Evolutionary conservation across 495 filamentous ascomycete genomes (phyloP).

Genomic region (Cairneyella variabilis): DNA sequence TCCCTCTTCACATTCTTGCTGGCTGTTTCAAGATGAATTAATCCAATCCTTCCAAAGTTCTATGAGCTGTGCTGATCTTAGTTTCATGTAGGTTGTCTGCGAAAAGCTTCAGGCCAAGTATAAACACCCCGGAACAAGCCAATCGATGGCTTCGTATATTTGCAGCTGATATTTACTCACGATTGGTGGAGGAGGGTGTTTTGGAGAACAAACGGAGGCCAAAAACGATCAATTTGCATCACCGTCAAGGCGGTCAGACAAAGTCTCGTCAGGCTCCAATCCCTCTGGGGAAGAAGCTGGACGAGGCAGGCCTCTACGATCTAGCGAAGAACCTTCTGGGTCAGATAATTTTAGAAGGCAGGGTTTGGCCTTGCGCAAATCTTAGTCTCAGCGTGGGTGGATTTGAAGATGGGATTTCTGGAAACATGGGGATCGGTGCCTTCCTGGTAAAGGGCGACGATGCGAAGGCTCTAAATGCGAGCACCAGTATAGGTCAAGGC

Average conservation of each 20-base stretch:
- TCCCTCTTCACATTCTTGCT: too few species aligned
- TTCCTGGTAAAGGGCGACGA: constrained; percentile 80
- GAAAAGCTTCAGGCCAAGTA: constrained; percentile 87
- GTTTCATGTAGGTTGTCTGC: too few species aligned
- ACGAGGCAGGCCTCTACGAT: constrained; percentile 69
- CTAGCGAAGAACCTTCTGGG: constrained; percentile 71
- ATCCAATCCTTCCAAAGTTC: too few species aligned
- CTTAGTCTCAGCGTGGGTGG: constrained; percentile 80
- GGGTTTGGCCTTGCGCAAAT: constrained; percentile 83
- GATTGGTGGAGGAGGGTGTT: constrained; percentile 88
- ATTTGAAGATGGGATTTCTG: constrained; percentile 81
- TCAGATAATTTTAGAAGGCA: constrained; percentile 72
- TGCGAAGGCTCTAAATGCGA: constrained; percentile 49
- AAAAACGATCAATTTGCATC: constrained; percentile 77
- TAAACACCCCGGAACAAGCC: constrained; percentile 77
- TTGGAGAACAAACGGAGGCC: constrained; percentile 85
- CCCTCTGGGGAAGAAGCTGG: constrained; percentile 66
- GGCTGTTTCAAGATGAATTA: too few species aligned
- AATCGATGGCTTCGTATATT: constrained; percentile 89
- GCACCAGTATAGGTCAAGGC: not conserved
- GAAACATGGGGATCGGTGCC: constrained; percentile 79
- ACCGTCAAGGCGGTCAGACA: constrained; percentile 65
- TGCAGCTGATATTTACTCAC: constrained; percentile 83
- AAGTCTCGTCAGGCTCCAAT: constrained; percentile 73
- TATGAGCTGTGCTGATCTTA: too few species aligned